Conservation (phyloP, 2,329 filamentous ascomycete species). For the Pyricularia grisea region DNA sequence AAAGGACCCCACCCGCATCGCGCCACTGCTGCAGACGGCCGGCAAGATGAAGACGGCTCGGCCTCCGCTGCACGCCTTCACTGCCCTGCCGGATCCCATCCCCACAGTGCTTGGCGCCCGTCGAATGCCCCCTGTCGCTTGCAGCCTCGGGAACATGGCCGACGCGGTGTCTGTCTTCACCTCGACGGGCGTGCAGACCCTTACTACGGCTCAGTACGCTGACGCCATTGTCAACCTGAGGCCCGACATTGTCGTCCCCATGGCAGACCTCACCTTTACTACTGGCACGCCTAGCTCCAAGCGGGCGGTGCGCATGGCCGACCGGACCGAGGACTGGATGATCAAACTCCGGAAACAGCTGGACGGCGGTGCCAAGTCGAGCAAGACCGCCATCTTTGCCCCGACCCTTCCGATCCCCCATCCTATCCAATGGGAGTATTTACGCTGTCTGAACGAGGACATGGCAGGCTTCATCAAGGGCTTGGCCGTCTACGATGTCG, state of each 20-base stretch:
- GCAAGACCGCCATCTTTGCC: slow-evolving; percentile 42
- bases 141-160: slow-evolving; percentile 62
- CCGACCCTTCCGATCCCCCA: slow-evolving; percentile 67
- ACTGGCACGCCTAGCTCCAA: slow-evolving; percentile 48
- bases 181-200: slow-evolving; percentile 70
- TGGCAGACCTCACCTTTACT: slow-evolving; percentile 57
- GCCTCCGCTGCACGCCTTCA: slow-evolving; percentile 64
- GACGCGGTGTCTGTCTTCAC: slow-evolving; percentile 70
- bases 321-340: slow-evolving; percentile 77
- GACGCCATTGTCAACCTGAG: slow-evolving; percentile 53
- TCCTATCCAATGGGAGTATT: slow-evolving; percentile 69
- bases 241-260: slow-evolving; percentile 71
- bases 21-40: slow-evolving; percentile 36
- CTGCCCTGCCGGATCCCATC: slow-evolving; percentile 55
- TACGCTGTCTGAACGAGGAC: slow-evolving; percentile 55
- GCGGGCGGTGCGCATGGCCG: slow-evolving; percentile 72
- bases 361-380: slow-evolving; percentile 11
- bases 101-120: slow-evolving; percentile 69
- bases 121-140: slow-evolving; percentile 63
- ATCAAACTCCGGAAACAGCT: slow-evolving; percentile 50
- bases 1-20: slow-evolving; percentile 28
- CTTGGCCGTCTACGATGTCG: slow-evolving; percentile 70
- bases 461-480: slow-evolving; percentile 53
- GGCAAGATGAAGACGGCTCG: slow-evolving; percentile 18
- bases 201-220: slow-evolving; percentile 62